Evolutionary conservation across 192 early-diverging fungal genomes (phyloP).

Genomic region (Geosiphon pyriformis): DNA sequence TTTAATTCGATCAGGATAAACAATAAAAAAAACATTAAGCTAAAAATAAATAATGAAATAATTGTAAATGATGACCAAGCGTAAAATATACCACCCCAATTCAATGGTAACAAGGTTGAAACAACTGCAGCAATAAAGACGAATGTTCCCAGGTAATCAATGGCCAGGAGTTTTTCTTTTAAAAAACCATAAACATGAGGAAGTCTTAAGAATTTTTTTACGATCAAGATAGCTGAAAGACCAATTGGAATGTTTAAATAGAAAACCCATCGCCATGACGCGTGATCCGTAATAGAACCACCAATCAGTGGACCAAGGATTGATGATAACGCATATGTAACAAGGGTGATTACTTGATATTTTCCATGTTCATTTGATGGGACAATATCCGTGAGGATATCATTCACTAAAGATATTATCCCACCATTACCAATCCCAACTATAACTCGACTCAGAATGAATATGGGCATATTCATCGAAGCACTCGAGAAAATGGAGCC

Average conservation of each 20-base stretch:
- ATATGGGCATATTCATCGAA: too few relatives aligned
- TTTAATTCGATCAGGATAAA: constrained; percentile 64
- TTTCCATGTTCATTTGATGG: constrained; percentile 73
- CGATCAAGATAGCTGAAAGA: constrained; percentile 34
- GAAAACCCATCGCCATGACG: constrained; percentile 51
- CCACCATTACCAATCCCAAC: background rate
- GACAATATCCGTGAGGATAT: constrained; percentile 83
- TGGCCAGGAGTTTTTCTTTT: constrained; percentile 48
- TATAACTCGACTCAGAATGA: background rate
- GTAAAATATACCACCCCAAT: constrained; percentile 67
- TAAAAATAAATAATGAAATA: constrained; percentile 50
- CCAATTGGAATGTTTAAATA: constrained; percentile 57
- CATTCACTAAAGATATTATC: constrained; percentile 51
- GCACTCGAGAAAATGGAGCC: constrained; percentile 21
- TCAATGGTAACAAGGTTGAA: constrained; percentile 50
- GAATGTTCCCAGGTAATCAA: constrained; percentile 63
- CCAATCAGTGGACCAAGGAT: constrained; percentile 80
- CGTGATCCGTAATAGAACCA: constrained; percentile 69
- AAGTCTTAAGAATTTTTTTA: constrained; percentile 51
- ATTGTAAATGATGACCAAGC: constrained; percentile 59
- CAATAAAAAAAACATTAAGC: constrained; percentile 39
- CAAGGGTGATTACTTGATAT: constrained; percentile 72
- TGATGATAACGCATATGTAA: constrained; percentile 69
- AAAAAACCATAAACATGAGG: constrained; percentile 43
- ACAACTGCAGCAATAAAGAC: constrained; percentile 49